These are phyloP conservation scores for Talaromyces islandicus DNA, from an alignment of 2,329 filamentous ascomycete genomes.

Conservation along the genomic window DNA sequence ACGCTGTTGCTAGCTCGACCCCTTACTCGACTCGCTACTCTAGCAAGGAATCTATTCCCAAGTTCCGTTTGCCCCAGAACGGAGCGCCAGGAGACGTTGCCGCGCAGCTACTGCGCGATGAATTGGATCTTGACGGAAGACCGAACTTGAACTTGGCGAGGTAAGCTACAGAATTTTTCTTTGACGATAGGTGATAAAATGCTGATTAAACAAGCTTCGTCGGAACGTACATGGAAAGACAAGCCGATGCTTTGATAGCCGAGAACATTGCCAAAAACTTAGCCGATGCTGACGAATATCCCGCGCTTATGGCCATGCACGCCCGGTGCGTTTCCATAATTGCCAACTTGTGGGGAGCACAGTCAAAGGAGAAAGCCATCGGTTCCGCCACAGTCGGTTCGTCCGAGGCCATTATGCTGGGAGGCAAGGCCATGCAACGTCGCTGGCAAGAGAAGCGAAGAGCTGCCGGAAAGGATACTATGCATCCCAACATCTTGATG, in stretches of 20 bases:
- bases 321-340: slow-evolving; percentile 64
- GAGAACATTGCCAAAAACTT: slow-evolving; percentile 68
- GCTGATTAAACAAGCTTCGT: slow-evolving; percentile 50
- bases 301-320: slow-evolving; percentile 56
- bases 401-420: slow-evolving; percentile 65
- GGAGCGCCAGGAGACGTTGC: slow-evolving; percentile 48
- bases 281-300: slow-evolving; percentile 63
- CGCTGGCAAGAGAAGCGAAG: slow-evolving; percentile 62
- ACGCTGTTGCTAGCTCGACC: slow-evolving; percentile 18
- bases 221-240: slow-evolving; percentile 64
- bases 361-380: slow-evolving; percentile 57
- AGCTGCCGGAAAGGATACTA: slow-evolving; percentile 56
- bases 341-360: slow-evolving; percentile 59
- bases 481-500: slow-evolving; percentile 68
- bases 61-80: slow-evolving; percentile 25
- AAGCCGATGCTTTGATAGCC: slow-evolving; percentile 59
- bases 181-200: no score
- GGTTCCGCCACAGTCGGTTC: slow-evolving; percentile 67
- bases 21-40: slow-evolving; percentile 30
- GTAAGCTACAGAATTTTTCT: no score
- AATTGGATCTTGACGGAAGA: slow-evolving; percentile 58
- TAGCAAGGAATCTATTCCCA: slow-evolving; percentile 25
- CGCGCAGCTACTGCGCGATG: slow-evolving; percentile 59
- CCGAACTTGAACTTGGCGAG: slow-evolving; percentile 63
- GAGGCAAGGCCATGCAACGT: slow-evolving; percentile 68